Evolutionary conservation across 805 yeast species (phyloP).

Genomic region (Candida wancherniae): DNA sequence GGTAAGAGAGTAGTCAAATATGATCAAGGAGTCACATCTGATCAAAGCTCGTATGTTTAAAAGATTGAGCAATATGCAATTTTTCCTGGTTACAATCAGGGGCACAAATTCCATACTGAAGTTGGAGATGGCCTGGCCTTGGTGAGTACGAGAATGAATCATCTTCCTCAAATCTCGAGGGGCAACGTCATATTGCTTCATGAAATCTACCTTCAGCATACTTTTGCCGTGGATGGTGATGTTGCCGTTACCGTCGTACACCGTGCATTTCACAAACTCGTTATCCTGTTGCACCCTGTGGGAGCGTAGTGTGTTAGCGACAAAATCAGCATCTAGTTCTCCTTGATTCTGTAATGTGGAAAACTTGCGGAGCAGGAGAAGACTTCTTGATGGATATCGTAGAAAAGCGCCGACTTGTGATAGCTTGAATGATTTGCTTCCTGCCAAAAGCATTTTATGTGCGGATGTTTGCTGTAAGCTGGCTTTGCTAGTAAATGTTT

Average conservation of each 20-base stretch:
- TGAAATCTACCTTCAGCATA: constrained; percentile 37
- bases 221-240: constrained; percentile 43
- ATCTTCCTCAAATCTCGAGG: constrained; percentile 59
- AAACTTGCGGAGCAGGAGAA: too few relatives aligned
- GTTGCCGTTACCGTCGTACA: constrained; percentile 44
- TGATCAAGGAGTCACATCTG: constrained; percentile 46
- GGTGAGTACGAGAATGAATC: constrained; percentile 24
- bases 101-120: constrained; percentile 51
- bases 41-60: constrained; percentile 50
- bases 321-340: constrained; percentile 13
- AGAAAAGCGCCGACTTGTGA: too few relatives aligned
- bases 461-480: too few relatives aligned
- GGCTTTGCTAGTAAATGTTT: too few relatives aligned
- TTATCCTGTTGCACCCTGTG: constrained; percentile 20
- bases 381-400: too few relatives aligned
- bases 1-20: constrained; percentile 33
- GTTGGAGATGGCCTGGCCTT: constrained; percentile 13
- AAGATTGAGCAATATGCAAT: constrained; percentile 44
- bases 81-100: constrained; percentile 43
- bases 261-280: constrained; percentile 43
- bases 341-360: background rate
- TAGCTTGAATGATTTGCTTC: too few relatives aligned
- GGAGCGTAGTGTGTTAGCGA: constrained; percentile 16
- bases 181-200: constrained; percentile 42
- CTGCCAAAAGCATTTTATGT: too few relatives aligned